A percentile compares a stretch with the other conserved stretches of the same genome.
These are phyloP conservation scores for Yamadazyma diospyri DNA, from an alignment of 1,139 yeast species.

Conservation along the genomic window DNA sequence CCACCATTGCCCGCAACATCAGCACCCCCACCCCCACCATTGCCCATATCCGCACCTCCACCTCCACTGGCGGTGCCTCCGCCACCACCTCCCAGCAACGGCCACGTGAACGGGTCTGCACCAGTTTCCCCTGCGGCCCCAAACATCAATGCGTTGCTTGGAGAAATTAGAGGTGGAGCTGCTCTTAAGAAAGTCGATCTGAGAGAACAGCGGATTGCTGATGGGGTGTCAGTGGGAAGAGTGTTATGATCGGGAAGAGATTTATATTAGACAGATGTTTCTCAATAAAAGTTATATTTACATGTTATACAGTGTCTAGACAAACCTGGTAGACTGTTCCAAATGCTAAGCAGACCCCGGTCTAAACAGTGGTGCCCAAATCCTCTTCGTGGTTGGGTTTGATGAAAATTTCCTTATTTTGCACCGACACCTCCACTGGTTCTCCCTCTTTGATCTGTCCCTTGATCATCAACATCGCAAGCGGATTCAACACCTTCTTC, in stretches of 20 bases:
- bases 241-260: slow-evolving; percentile 29
- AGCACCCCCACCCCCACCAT: slow-evolving; percentile 23
- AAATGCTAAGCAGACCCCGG: no score
- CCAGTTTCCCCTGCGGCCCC: slow-evolving; percentile 28
- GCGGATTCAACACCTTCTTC: slow-evolving; percentile 75
- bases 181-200: slow-evolving; percentile 48
- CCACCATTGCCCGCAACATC: slow-evolving; percentile 18
- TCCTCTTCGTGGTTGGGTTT: slow-evolving; percentile 45
- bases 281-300: no score
- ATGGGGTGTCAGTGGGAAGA: slow-evolving; percentile 47
- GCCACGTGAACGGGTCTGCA: slow-evolving; percentile 17
- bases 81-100: slow-evolving; percentile 24
- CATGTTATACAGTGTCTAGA: no score
- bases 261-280: slow-evolving; percentile 1
- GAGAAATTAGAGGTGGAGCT: slow-evolving; percentile 55
- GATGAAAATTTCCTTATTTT: slow-evolving; percentile 30
- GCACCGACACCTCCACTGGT: slow-evolving; percentile 42
- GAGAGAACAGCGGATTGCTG: slow-evolving; percentile 40
- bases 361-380: no score
- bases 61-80: slow-evolving; percentile 18
- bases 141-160: slow-evolving; percentile 45
- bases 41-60: slow-evolving; percentile 20
- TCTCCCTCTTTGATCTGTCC: slow-evolving; percentile 77
- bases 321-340: no score
- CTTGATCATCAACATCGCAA: slow-evolving; percentile 73